These are phyloP conservation scores for Beauveria rudraprayagi DNA, from an alignment of 2,329 filamentous ascomycete genomes.

Conservation along the genomic window DNA sequence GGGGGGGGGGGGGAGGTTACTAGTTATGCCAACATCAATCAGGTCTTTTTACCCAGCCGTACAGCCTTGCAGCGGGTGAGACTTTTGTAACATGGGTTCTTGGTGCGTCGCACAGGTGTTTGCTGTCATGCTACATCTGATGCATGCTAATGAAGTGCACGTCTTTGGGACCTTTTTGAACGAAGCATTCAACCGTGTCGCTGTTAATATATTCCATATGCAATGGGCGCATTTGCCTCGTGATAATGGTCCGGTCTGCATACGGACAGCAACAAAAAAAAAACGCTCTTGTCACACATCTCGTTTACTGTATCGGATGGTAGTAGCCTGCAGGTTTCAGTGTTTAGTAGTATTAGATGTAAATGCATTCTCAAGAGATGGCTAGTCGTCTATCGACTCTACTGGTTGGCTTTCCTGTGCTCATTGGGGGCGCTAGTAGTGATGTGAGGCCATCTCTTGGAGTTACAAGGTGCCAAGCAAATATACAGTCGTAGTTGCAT, in stretches of 20 bases:
- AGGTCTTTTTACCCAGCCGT: background rate
- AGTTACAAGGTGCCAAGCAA: background rate
- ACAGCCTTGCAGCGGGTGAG: background rate
- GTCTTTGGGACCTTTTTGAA: background rate
- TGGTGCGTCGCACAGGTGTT: background rate
- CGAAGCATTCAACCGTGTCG: no score
- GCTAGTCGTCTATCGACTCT: background rate
- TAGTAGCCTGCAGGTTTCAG: background rate
- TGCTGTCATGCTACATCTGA: slow-evolving; percentile 1
- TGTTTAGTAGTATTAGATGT: no score
- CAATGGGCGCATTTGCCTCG: no score
- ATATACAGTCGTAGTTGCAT: background rate
- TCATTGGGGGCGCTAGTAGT: background rate
- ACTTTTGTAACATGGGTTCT: background rate
- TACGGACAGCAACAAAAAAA: no score
- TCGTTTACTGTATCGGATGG: background rate
- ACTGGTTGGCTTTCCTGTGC: background rate
- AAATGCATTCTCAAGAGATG: background rate
- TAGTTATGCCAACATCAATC: background rate
- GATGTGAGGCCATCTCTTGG: background rate
- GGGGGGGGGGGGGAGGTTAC: background rate
- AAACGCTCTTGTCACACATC: no score
- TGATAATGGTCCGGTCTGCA: no score
- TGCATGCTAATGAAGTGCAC: background rate
- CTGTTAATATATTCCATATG: no score